Base-by-base conservation (phyloP, 768 basidiomycete genomes). In the Mycena albidolilacea region DNA sequence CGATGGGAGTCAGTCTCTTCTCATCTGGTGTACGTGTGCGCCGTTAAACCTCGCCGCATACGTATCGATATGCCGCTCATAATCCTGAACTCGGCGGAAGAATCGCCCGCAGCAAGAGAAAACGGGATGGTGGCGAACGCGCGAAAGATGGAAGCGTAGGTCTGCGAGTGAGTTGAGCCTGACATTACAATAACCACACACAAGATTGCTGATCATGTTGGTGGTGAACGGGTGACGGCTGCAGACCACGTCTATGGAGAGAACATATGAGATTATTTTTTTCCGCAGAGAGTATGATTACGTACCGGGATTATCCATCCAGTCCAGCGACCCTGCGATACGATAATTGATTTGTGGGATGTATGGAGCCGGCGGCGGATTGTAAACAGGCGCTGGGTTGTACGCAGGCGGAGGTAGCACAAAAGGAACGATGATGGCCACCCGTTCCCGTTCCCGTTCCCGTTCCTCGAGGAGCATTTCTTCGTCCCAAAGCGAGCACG, bases 401-500 rank as follows among this genome's bases (percentile, higher is more conserved):
- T 64, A 71, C 38, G 62, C 70, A 41, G 70, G 73, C 38, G 70
- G 66, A 17, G 73, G 65, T 7, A 41, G 64, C 3, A 23, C 37
- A 23, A 74, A 69, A 17, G 54, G 75, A 44, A 75, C 67, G 41
- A 21, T 15, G 21, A 58, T 48, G 6, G 73, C 75, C 15, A 71
- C 77, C 8, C 72, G 74, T 69, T 79, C 71, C 37, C 71, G 61
- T 8, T 67, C 78, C 7, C 81, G 79, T 66, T 80, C 81, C 35
- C 80, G 80, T 65, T 79, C 77, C 69, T 80, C 81, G 30, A 84
- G 75, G 1, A 84, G 70, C 79, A 81, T 81, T 7, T 83, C 78
- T 55, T 85, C 83, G 62, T 84, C 84, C 83, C 83, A 85, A 17
- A 84, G 76, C 1, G 78, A 79, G 69, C 83, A 85, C 7, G 83